phyloP scores from a whole-genome alignment of 176 grass and related monocot genomes.

The Elymus sibiricus region DNA sequence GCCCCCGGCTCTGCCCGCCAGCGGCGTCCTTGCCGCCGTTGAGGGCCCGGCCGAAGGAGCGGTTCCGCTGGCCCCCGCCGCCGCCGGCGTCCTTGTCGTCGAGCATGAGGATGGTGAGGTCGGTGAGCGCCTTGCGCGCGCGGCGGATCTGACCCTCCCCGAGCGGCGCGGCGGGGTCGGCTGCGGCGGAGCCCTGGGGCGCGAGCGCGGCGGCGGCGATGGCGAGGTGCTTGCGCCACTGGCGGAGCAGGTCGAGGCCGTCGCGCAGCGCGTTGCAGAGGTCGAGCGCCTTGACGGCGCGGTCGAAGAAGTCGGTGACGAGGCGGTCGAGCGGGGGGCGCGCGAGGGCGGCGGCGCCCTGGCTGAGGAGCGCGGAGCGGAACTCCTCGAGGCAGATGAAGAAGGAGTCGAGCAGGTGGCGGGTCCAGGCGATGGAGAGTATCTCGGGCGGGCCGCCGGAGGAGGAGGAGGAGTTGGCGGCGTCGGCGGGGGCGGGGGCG shows the following conservation, averaged over 20 bases:
- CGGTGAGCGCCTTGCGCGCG: conserved; percentile 81
- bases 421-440: conserved; percentile 74
- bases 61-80: conserved; percentile 54
- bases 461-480: background rate
- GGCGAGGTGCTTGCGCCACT: conserved; percentile 67
- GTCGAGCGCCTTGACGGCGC: conserved; percentile 87
- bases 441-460: background rate
- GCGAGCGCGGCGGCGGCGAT: conserved; percentile 58
- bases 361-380: conserved; percentile 53
- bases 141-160: conserved; percentile 84
- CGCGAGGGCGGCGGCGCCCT: background rate
- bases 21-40: background rate
- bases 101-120: conserved; percentile 95
- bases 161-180: conserved; percentile 10
- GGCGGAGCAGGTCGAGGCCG: conserved; percentile 74
- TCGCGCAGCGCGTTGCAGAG: conserved; percentile 92
- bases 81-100: conserved; percentile 63
- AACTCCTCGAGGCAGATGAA: conserved; percentile 79
- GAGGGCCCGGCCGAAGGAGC: conserved; percentile 56
- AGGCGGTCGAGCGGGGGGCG: conserved; percentile 65
- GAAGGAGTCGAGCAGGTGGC: conserved; percentile 65
- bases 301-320: conserved; percentile 85
- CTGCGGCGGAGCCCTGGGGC: background rate
- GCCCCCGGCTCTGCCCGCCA: conserved; percentile 7
- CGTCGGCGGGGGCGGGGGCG: background rate